Base-by-base conservation (phyloP, 257 asterid species). In the Nicotiana obtusifolia region DNA sequence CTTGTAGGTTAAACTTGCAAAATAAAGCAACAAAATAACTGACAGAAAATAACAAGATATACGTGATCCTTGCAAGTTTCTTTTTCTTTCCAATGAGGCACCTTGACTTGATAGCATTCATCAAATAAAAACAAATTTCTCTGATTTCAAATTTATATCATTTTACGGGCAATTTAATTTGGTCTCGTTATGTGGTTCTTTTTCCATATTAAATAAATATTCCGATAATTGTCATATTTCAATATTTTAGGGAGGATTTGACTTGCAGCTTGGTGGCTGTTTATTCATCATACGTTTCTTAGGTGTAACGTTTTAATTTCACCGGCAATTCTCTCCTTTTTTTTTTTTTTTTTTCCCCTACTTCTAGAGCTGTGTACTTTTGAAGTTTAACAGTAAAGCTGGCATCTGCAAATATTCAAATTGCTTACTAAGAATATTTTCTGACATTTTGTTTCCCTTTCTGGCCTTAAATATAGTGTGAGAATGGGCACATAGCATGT, bases 401-500 rank as follows among this genome's bases (percentile, higher is more conserved):
- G 68, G 5, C 65, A 26, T 30, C 64, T 41, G 20, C 30, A 47
- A 28, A 28, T 3, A 13, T 78, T n/a, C 64, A 65, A 65, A 41
- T 30, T 76, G 56, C 61, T 71, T 16, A 73, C 26, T n/a, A 65
- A 16, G 35, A 47, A 44, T 54, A 37, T 52, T 47, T n/a, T 61
- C 81, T 91, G 61, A 84, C 76, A 31, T 73, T 60, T 64, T 75
- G 68, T 64, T 20, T 83, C 37, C 81, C 60, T 56, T 83, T 67
- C 35, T 80, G 82, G 57, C 26, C 77, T 62, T 73, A 65, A 64
- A 64, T 79, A 54, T 78, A 93, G 98, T 93, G 98, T 59, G 95
- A 91, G 88, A 91, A 91, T 75, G 98, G 98, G 82, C 98, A 93
- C 76, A 73, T 93, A 85, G 92, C 97, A 61, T 94, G 98, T 53